Evolutionary conservation across 371 early-diverging fungal genomes (phyloP), one percentile per base, ranked within the genome.

Genomic region (Rhizomucor pusillus): DNA sequence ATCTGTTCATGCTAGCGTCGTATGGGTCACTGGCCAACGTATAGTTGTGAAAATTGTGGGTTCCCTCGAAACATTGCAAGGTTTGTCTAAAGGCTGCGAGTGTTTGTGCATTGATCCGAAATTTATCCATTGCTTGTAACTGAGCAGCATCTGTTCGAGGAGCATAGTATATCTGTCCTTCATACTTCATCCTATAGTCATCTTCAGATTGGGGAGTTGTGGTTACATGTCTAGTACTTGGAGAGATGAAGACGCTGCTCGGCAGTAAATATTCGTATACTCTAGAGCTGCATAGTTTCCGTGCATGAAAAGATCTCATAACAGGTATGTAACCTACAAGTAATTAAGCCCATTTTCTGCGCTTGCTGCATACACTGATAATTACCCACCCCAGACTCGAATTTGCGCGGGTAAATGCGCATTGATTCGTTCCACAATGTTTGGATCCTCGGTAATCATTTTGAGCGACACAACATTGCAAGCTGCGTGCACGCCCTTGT

Each of bases 401-500:
- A 92, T 93, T 62, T 91, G 88, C 24, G 73, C 88, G 0, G 93
- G 94, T 49, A 94, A 70, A 13, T 72, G 45, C 24, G 59, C 60
- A 73, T 94, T 97, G 65, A 94, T 72, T 62, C 82, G 86, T n/a
- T 76, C 61, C 12, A 96, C 76, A 20, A 93, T 73, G 24, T 54
- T 25, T 1, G 78, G 74, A 49, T 89, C 84, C 40, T 88, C 89
- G 18, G 86, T 69, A 50, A 90, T 84, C 86, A 97, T 85, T 76
- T 99, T 99, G 34, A 91, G 63, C 1, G 94, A 89, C 20, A 97
- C 86, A 1, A 99, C 87, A 55, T 98, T 94, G 29, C 98, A 94
- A 23, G 93, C 94, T 22, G 99, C 99, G 68, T 98, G 98, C 0
- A 99, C 99, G 12, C 99, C 99, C 75, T 99, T 99, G 69, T 99